Evolutionary conservation across 2,329 filamentous ascomycete species (phyloP).

Genomic region (Botrytis pseudocinerea): DNA sequence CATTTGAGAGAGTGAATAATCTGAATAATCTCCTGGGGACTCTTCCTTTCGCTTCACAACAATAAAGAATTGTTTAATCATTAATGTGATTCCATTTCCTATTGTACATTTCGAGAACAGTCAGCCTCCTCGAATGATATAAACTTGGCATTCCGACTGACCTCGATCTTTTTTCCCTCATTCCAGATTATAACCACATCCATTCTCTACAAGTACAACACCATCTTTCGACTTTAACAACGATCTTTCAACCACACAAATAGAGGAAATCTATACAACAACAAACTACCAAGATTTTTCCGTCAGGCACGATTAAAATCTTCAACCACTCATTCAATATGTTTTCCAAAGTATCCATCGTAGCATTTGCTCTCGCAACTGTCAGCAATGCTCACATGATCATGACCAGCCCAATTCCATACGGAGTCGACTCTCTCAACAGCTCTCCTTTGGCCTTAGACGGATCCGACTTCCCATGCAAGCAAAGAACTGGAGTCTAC

Average conservation of each 20-base stretch:
- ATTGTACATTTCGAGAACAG: neutral
- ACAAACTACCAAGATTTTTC: constrained; percentile 26
- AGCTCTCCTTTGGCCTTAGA: constrained; percentile 60
- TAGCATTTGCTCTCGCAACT: constrained; percentile 58
- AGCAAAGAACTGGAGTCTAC: constrained; percentile 54
- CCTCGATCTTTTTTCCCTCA: constrained; percentile 5
- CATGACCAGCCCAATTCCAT: constrained; percentile 69
- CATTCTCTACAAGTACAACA: constrained; percentile 2
- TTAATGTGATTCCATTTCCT: neutral
- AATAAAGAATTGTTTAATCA: neutral
- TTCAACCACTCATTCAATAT: constrained; percentile 40
- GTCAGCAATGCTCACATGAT: constrained; percentile 72
- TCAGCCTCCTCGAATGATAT: constrained; percentile 13
- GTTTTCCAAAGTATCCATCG: constrained; percentile 53
- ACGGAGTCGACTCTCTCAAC: constrained; percentile 48
- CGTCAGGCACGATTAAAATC: constrained; percentile 36
- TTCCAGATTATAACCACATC: constrained; percentile 13
- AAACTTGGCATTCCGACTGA: constrained; percentile 6
- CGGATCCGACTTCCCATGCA: constrained; percentile 82
- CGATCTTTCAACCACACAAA: neutral
- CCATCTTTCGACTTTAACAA: constrained; percentile 1
- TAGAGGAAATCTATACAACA: neutral
- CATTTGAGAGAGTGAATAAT: neutral
- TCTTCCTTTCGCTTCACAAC: neutral
- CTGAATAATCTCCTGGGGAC: neutral